Conservation (phyloP, 768 basidiomycete species). For the Russula sp. region DNA sequence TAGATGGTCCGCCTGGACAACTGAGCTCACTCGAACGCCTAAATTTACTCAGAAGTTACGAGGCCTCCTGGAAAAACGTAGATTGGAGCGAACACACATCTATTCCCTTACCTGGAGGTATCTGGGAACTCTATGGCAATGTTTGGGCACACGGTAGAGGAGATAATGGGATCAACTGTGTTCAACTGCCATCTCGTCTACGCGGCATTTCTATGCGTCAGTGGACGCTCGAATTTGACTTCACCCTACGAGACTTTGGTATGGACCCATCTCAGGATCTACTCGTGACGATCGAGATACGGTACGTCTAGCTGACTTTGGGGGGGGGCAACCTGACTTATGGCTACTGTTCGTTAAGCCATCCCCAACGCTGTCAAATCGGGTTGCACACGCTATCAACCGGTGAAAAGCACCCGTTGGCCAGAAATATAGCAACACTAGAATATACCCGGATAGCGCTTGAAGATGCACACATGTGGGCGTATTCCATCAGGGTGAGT, state of each 20-base stretch:
- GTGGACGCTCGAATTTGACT: constrained; percentile 16
- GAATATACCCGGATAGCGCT: constrained; percentile 13
- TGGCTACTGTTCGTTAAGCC: not conserved
- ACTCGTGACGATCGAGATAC: constrained; percentile 17
- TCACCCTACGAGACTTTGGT: constrained; percentile 18
- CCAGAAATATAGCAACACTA: not conserved
- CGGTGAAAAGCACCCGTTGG: constrained; percentile 12
- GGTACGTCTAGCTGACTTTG: constrained; percentile 27
- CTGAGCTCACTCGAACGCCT: constrained; percentile 8
- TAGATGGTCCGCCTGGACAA: constrained; percentile 11
- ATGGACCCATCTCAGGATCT: constrained; percentile 24
- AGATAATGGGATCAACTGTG: not conserved
- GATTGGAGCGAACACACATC: constrained; percentile 6
- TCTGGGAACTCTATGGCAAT: constrained; percentile 24
- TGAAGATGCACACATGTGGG: not conserved
- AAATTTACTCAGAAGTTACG: constrained; percentile 3
- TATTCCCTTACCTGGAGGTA: not conserved
- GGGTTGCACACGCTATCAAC: constrained; percentile 11
- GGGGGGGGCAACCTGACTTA: not conserved
- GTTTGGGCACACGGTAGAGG: constrained; percentile 18
- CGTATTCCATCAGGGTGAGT: constrained; percentile 15
- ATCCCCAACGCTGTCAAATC: constrained; percentile 1
- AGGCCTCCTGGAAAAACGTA: constrained; percentile 15
- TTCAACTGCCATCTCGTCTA: constrained; percentile 21
- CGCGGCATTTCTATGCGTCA: constrained; percentile 18